Conservation (phyloP, 371 early-diverging fungal species). For the Mucor indicus region DNA sequence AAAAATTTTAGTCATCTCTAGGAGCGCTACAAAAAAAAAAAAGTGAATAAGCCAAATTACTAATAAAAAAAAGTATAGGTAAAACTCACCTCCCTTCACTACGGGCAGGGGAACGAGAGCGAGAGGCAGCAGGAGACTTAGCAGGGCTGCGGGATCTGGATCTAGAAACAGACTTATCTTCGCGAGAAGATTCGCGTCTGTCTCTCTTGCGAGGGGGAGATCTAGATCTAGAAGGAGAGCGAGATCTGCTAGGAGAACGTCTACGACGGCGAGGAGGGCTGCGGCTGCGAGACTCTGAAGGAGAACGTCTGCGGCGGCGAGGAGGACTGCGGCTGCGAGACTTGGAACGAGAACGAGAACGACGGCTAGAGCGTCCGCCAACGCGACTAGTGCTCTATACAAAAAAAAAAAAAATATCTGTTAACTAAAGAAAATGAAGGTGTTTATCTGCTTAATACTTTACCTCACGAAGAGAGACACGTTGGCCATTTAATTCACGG, state of each 20-base stretch:
- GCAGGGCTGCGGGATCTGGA: conserved; percentile 52
- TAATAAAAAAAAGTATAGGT: not conserved
- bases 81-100: conserved; percentile 24
- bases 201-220: conserved; percentile 38
- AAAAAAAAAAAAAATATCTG: not conserved
- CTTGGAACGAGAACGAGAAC: conserved; percentile 33
- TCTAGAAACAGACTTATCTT: conserved; percentile 22
- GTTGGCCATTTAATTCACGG: conserved; percentile 81
- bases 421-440: not conserved
- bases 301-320: no score
- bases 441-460: conserved; percentile 3
- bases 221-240: conserved; percentile 36
- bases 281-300: conserved; percentile 43
- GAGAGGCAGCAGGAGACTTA: conserved; percentile 12
- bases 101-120: conserved; percentile 22
- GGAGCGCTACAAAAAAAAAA: conserved; percentile 3
- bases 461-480: conserved; percentile 78
- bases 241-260: conserved; percentile 29
- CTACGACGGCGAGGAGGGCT: conserved; percentile 43
- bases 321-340: conserved; percentile 41
- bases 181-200: conserved; percentile 39
- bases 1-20: conserved; percentile 17
- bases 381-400: conserved; percentile 1
- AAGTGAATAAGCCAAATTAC: not conserved
- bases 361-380: conserved; percentile 32